These are phyloP conservation scores for Gamsiella multidivaricata DNA, from an alignment of 192 early-diverging fungal species.

Conservation along the genomic window DNA sequence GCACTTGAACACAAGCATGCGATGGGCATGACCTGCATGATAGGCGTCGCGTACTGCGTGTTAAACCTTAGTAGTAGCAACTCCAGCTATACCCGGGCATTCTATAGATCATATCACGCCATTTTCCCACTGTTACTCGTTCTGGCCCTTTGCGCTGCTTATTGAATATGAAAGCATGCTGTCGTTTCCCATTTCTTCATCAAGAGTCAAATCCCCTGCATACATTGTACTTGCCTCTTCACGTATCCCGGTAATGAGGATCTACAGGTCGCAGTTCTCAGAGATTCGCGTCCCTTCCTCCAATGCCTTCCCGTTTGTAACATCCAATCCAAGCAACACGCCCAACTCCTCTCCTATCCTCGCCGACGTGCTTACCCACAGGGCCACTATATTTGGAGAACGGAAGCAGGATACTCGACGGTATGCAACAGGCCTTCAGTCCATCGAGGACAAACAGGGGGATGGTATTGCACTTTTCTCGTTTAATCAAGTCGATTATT, in stretches of 20 bases:
- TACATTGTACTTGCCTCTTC: no score
- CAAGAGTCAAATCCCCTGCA: no score
- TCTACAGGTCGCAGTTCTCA: conserved; percentile 49
- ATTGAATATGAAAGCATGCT: no score
- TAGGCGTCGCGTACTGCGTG: no score
- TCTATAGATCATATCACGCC: no score
- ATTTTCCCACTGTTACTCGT: no score
- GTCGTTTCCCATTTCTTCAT: no score
- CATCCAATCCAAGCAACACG: conserved; percentile 52
- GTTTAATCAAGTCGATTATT: conserved; percentile 75
- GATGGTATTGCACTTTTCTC: conserved; percentile 77
- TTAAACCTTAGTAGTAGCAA: no score
- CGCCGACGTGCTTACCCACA: conserved; percentile 52
- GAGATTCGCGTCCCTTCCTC: conserved; percentile 51
- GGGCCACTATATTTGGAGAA: conserved; percentile 55
- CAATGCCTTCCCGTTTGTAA: conserved; percentile 56
- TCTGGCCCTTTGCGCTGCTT: no score
- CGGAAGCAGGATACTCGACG: conserved; percentile 41
- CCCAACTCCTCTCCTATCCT: conserved; percentile 52
- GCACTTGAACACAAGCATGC: no score
- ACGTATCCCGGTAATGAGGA: conserved; percentile 18
- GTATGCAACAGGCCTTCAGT: conserved; percentile 58
- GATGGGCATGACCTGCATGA: no score
- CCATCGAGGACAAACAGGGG: conserved; percentile 68
- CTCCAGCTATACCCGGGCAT: no score